Base-by-base conservation (phyloP, 805 yeast genomes). In the Scheffersomyces lignosus region DNA sequence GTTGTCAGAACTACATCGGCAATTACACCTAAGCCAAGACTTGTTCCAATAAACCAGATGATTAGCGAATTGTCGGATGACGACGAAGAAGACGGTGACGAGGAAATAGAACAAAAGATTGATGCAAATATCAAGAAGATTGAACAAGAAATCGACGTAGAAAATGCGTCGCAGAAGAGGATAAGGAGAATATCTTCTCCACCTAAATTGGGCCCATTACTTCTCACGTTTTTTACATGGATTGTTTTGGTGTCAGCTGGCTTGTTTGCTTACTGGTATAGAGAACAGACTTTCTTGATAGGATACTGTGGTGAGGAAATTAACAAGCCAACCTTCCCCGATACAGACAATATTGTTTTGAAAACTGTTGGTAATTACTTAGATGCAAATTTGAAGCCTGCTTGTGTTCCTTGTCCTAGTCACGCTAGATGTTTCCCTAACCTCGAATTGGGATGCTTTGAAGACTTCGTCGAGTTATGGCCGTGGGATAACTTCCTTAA, bases 241-340 rank as follows among this genome's bases (percentile, higher is more conserved):
- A 28, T 50, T 2, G 6, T 58, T 1, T 33, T 66, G 8, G 54
- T 73, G 2, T 25, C 62, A 0, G 45, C 64, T 7, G 64, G 71
- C 1, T 48, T 75, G 4, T 67, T 70, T 45, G 71, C 68, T 0
- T 60, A 73, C 36, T 78, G 87, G 83, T 83, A 81, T 59, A 65
- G 85, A 31, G 81, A 82, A 41, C 83, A 84, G 53, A 71, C 75
- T 27, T 48, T 75, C 10, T 62, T 76, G 23, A 70, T 78, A 28
- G 96, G 96, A 0, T 88, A 78, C 56, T 88, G 96, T 66, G 89
- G 89, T 0, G 62, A 70, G 23, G 85, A 81, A 49, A 63, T 78
- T 10, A 38, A 67, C 43, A 60, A 62, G 32, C 70, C 73, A 14
- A 67, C 75, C 4, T 60, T 75, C 33, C 64, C 67, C 1, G 32